Conservation (phyloP, 345 rosid genomes). For the Eucalyptus guilfoylei region DNA sequence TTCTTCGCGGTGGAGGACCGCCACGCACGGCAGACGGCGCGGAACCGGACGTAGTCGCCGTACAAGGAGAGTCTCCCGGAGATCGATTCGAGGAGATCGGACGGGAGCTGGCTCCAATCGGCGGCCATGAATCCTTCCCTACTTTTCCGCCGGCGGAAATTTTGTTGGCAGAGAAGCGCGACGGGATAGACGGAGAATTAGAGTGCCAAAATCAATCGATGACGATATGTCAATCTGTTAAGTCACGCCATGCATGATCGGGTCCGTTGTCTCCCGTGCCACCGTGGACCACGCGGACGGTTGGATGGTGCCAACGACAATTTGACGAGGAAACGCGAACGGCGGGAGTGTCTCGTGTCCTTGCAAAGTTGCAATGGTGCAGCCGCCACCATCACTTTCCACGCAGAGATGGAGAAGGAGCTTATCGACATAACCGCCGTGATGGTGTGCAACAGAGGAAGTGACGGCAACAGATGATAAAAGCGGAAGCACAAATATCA, state of each 20-base stretch:
- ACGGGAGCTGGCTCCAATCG: slow-evolving; percentile 41
- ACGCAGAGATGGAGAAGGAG: not conserved
- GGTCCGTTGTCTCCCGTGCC: not conserved
- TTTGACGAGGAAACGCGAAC: not conserved
- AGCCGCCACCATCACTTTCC: not conserved
- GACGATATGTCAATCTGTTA: not conserved
- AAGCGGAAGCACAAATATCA: not conserved
- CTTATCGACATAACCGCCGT: not conserved
- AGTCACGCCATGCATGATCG: not conserved
- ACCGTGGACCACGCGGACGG: not conserved
- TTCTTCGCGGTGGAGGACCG: slow-evolving; percentile 10
- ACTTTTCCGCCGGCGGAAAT: not conserved
- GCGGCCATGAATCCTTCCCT: slow-evolving; percentile 7
- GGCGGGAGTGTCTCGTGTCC: not conserved
- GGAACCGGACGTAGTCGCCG: slow-evolving; percentile 35
- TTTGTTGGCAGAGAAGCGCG: not conserved
- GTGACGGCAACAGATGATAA: not conserved
- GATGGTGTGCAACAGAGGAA: not conserved
- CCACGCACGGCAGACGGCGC: slow-evolving; percentile 29
- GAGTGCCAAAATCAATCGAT: not conserved
- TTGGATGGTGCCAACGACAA: not conserved
- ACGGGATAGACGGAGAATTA: not conserved
- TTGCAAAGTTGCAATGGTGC: not conserved
- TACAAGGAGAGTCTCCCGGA: slow-evolving; percentile 12
- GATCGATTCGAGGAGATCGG: slow-evolving; percentile 25